Evolutionary conservation across 2,329 filamentous ascomycete species (phyloP).

Genomic region (Grosmannia clavigera): DNA sequence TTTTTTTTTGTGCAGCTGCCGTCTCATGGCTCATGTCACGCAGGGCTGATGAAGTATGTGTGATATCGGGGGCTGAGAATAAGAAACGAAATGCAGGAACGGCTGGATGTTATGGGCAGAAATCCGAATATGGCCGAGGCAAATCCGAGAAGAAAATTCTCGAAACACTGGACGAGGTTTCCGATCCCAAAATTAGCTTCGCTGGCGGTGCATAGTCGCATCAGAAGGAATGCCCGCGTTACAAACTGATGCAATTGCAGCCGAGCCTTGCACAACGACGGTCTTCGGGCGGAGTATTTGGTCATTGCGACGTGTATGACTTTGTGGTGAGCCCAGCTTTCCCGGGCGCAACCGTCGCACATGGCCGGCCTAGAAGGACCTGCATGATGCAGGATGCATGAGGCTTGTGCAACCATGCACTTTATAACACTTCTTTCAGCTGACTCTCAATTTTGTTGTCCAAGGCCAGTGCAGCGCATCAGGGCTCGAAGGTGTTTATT

Average conservation of each 20-base stretch:
- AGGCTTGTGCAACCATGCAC: constrained; percentile 13
- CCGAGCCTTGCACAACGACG: neutral
- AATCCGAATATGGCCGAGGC: neutral
- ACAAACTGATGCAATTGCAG: neutral
- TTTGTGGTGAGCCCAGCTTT: neutral
- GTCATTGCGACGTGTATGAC: too few relatives aligned
- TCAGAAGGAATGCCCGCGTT: neutral
- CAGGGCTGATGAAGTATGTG: neutral
- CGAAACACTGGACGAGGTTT: neutral
- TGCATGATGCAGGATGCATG: constrained; percentile 17
- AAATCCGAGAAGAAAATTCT: neutral
- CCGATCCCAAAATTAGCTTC: neutral
- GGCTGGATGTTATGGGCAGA: neutral
- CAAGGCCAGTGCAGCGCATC: neutral
- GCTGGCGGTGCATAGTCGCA: neutral
- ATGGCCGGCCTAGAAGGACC: constrained; percentile 4
- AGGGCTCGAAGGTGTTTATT: neutral
- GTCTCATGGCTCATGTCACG: neutral
- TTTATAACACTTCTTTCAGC: neutral
- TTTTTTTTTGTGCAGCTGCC: neutral
- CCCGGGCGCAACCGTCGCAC: neutral
- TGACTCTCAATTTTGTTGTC: neutral
- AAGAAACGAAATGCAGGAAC: too few relatives aligned
- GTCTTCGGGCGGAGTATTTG: neutral
- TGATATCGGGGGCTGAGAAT: neutral